Base-by-base conservation (phyloP, 2,329 filamentous ascomycete species). In the Colletotrichum sp. region DNA sequence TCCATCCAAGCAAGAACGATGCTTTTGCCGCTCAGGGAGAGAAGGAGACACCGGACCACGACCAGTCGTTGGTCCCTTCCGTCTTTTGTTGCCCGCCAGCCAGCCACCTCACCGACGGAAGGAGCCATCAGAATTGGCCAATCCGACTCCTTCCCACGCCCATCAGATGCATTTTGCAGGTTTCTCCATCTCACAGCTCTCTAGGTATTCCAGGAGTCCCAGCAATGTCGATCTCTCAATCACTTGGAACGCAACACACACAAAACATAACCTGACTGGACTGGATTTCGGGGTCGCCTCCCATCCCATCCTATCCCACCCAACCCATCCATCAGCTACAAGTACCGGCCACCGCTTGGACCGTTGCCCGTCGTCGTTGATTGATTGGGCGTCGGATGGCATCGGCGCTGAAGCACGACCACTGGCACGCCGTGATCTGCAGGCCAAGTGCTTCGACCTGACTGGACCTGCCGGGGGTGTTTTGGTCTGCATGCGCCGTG, bases 341-440 rank as follows among this genome's bases (percentile, higher is more conserved):
- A 64, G 63, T 73, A 60, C 73, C 70, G 70, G 39, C 36, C 64
- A 59, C 73, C 70, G 70, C 73, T 57, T 32, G 59, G 21, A 59
- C 49, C 59, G 15, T 57, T 76, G 44, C 10, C 12, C 10, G n/a
- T 21, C 44, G n/a, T 52, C 44, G 44, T 52, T 52, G n/a, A 52
- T 52, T 52, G 73, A 76, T 76, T 76, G 73, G 73, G 64, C 73
- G 57, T 69, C 44, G 8, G 64, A 60, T 60, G 64, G 63, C 73
- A 49, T 73, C 28, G 44, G 44, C 24, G 26, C 16, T 44, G 59
- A 63, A 44, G 64, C 73, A 73, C 59, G 64, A 63, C 71, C 70
- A 64, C 70, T 69, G 70, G 73, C 72, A 75, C 63, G 59, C 69
- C 65, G 70, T 63, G 73, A 69, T 60, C 64, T 69, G 73, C 73